Evolutionary conservation across 2,329 filamentous ascomycete genomes (phyloP), one percentile per base, ranked within the genome.

Genomic region (Colletotrichum sp.): DNA sequence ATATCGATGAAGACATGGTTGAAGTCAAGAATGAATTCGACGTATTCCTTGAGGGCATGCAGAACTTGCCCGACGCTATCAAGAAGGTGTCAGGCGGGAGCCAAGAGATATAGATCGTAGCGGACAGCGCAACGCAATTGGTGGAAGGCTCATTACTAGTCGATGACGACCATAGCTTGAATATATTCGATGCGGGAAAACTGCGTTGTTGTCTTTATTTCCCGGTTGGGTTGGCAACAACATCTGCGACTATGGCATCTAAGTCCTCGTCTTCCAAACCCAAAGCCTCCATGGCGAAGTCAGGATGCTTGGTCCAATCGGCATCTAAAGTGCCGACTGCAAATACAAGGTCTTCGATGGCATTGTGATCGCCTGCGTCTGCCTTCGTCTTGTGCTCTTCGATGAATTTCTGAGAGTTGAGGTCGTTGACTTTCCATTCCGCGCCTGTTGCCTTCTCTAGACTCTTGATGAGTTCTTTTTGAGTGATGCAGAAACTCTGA

Each of bases 301-400:
- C 87, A 3, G 85, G 82, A 44, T 84, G 83, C 69, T 79, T 79
- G 19, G 87, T 88, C 88, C 88, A 90, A 72, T 90, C 86, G 1
- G 88, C 88, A 61, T 89, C 85, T 1, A 89, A 76, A 0, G 86
- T 84, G 2, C 88, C 88, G 2, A 90, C 80, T 39, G 87, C 88
- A 77, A 88, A 90, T 4, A 90, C 88, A 76, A 90, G 82, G 61
- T 89, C 85, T 79, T 89, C 87, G 36, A 87, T 80, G 0, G 86
- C 85, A 2, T 81, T 81, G 19, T 75, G 77, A 36, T 88, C 82
- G 1, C 84, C 88, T 1, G 79, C 81, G 16, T 87, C 83, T n/a
- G 83, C 84, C 71, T 81, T 81, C 8, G 76, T 77, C 79, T 85
- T 86, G 65, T 86, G 80, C 57, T 84, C 80, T 30, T 80, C 78